Percentiles rank a stretch among this genome's conserved stretches.
These are phyloP conservation scores for Falciphora oryzae DNA, from an alignment of 2,329 filamentous ascomycete genomes.

Conservation along the genomic window DNA sequence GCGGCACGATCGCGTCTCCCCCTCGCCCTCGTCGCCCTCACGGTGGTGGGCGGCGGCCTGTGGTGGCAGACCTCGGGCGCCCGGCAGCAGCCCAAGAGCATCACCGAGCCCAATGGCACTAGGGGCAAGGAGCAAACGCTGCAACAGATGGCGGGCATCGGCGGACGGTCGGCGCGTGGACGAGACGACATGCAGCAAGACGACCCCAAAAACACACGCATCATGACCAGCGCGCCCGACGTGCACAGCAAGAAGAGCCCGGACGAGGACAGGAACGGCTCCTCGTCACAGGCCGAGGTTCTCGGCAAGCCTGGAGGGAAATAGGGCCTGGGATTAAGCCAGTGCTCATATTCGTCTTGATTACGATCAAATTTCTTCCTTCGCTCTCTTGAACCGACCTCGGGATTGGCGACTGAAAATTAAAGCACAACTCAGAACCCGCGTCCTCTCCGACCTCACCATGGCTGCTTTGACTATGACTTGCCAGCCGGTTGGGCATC, in stretches of 20 bases:
- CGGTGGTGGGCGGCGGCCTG: constrained; percentile 6
- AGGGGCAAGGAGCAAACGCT: constrained; percentile 16
- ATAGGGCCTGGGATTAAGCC: too few relatives aligned
- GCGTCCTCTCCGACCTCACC: too few relatives aligned
- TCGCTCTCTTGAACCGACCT: too few relatives aligned
- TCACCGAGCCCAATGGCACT: neutral
- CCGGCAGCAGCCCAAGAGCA: constrained; percentile 17
- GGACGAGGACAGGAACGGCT: neutral
- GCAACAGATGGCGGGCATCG: constrained; percentile 18
- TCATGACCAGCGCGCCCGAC: constrained; percentile 4
- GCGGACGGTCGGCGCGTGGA: constrained; percentile 17
- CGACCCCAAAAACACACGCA: constrained; percentile 9
- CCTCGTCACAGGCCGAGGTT: neutral
- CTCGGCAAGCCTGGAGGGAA: neutral
- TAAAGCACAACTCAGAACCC: too few relatives aligned
- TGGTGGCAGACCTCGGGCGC: constrained; percentile 7
- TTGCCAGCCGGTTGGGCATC: too few relatives aligned
- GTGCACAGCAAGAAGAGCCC: constrained; percentile 6
- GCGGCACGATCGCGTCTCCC: constrained; percentile 15
- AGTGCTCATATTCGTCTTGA: too few relatives aligned
- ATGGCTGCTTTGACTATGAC: too few relatives aligned
- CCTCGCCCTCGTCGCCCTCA: constrained; percentile 15
- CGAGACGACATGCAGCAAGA: constrained; percentile 14
- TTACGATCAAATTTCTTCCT: too few relatives aligned
- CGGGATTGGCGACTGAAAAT: too few relatives aligned